Evolutionary conservation across 345 rosid genomes (phyloP).

Genomic region (Corchorus capsularis): DNA sequence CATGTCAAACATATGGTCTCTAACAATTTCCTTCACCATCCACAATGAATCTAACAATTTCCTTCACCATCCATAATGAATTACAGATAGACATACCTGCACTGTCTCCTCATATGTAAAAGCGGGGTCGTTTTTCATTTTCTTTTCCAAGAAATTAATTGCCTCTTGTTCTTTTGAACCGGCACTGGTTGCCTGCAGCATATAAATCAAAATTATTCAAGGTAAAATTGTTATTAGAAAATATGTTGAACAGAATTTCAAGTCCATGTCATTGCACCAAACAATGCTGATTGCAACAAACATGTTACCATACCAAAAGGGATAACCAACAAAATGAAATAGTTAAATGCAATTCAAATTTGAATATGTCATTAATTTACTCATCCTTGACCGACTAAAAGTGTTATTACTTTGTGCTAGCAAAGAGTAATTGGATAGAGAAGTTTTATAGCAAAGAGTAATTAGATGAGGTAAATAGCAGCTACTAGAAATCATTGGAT

Average conservation of each 20-base stretch:
- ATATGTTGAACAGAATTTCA: not conserved
- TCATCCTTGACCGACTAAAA: not conserved
- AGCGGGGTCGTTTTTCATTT: slow-evolving; percentile 92
- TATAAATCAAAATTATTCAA: not conserved
- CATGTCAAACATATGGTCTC: not conserved
- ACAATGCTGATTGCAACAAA: not conserved
- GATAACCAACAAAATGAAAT: not conserved
- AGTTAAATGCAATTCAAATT: not conserved
- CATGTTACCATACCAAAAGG: not conserved
- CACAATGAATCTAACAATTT: not conserved
- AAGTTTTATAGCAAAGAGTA: too few species aligned
- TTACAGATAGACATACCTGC: slow-evolving; percentile 55
- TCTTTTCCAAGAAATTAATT: slow-evolving; percentile 96
- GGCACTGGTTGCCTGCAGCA: slow-evolving; percentile 91
- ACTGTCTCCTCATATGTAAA: slow-evolving; percentile 91
- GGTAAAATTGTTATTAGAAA: not conserved
- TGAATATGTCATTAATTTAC: not conserved
- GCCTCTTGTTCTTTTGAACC: slow-evolving; percentile 99
- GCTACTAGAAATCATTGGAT: not conserved
- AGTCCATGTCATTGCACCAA: slow-evolving; percentile 9
- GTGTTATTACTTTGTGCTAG: not conserved
- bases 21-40: not conserved
- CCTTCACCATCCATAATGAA: not conserved
- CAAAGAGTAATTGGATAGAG: not conserved
- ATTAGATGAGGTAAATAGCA: too few species aligned